A percentile compares a stretch with the other conserved stretches of the same genome.
Evolutionary conservation across 768 basidiomycete genomes (phyloP).

Genomic region (Rossbeevera mucosa): DNA sequence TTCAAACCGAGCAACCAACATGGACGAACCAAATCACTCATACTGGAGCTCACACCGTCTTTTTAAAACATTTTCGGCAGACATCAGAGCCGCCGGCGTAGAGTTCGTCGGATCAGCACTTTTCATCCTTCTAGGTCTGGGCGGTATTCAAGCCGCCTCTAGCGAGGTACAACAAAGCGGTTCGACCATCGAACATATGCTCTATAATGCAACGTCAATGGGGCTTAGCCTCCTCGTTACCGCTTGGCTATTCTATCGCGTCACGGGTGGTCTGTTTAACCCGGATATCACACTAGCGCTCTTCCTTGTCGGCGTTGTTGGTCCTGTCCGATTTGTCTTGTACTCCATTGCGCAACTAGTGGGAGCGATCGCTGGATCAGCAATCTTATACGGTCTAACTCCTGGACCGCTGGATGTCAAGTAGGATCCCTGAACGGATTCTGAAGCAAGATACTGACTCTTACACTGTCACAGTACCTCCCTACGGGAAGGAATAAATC

Average conservation of each 20-base stretch:
- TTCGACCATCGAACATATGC: conserved; percentile 37
- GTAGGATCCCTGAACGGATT: conserved; percentile 30
- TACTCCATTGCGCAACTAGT: conserved; percentile 58
- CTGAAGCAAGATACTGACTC: conserved; percentile 1
- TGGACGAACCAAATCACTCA: conserved; percentile 9
- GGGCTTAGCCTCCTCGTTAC: conserved; percentile 59
- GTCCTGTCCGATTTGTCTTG: conserved; percentile 52
- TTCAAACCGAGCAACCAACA: neutral
- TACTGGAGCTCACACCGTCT: conserved; percentile 25
- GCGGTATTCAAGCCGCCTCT: conserved; percentile 56
- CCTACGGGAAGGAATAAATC: conserved; percentile 43
- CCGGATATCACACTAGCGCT: conserved; percentile 59
- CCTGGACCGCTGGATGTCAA: conserved; percentile 52
- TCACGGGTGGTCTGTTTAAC: conserved; percentile 64
- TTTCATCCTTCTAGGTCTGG: conserved; percentile 63
- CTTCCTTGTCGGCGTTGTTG: conserved; percentile 50
- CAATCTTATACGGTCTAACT: conserved; percentile 49
- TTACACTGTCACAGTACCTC: conserved; percentile 38
- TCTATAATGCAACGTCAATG: conserved; percentile 58
- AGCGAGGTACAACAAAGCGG: conserved; percentile 31
- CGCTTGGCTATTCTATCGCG: conserved; percentile 64
- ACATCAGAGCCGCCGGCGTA: conserved; percentile 46
- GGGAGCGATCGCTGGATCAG: conserved; percentile 58
- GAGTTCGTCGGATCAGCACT: conserved; percentile 58
- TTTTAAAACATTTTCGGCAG: conserved; percentile 32